phyloP scores from a whole-genome alignment of 169 alveolate genomes.

The Theileria orientalis region DNA sequence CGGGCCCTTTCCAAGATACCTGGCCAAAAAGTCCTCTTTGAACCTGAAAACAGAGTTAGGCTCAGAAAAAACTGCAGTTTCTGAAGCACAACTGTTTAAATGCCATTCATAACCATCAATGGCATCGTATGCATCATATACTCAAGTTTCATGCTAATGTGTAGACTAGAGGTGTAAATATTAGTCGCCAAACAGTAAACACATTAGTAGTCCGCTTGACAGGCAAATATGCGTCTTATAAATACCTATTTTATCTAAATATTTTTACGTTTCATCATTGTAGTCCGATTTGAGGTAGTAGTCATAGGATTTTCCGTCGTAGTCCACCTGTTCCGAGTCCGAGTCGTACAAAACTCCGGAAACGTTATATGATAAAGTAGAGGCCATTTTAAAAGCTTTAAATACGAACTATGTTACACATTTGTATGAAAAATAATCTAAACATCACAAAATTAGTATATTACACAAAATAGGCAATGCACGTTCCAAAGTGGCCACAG shows the following conservation, averaged over 20 bases:
- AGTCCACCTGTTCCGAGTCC: constrained; percentile 56
- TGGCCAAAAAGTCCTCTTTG: constrained; percentile 37
- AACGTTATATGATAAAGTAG: constrained; percentile 7
- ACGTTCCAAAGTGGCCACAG: neutral
- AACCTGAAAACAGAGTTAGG: constrained; percentile 24
- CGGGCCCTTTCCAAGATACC: constrained; percentile 53
- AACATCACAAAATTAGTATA: neutral
- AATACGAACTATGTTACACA: neutral
- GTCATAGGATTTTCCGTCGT: constrained; percentile 39
- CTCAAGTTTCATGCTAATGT: no score
- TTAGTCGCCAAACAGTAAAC: no score
- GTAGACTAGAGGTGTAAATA: no score
- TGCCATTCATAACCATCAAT: no score
- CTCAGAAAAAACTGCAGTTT: no score
- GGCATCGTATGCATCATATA: no score
- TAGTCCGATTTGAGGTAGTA: constrained; percentile 29
- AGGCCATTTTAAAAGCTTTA: constrained; percentile 19
- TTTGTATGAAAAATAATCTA: neutral
- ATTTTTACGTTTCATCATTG: constrained; percentile 31
- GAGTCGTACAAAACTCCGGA: constrained; percentile 52
- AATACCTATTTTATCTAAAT: neutral
- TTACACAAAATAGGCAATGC: neutral
- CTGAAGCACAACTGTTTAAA: no score
- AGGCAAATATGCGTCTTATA: no score
- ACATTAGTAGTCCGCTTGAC: no score